Evolutionary conservation across 192 early-diverging fungal genomes (phyloP).

Genomic region (Kappamyces sp.): DNA sequence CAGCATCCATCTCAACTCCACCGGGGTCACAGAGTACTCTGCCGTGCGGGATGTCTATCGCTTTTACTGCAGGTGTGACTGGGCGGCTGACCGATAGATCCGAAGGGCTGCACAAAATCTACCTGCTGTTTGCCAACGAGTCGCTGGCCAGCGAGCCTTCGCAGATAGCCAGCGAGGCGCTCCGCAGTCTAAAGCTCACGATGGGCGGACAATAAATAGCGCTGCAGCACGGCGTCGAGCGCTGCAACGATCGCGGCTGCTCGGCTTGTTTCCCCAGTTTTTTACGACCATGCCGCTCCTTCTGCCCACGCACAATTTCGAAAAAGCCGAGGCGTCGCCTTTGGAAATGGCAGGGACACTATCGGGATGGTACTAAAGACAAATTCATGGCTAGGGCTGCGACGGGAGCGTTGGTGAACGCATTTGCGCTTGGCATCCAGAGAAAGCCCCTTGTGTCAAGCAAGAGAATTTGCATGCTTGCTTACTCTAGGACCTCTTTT

Average conservation of each 20-base stretch:
- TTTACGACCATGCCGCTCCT: too few relatives aligned
- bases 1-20: slow-evolving; percentile 31
- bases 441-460: slow-evolving; percentile 14
- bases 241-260: too few relatives aligned
- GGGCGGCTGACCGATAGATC: slow-evolving; percentile 25
- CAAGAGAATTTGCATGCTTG: neutral
- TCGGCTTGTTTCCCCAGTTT: too few relatives aligned
- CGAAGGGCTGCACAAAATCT: slow-evolving; percentile 50
- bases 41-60: slow-evolving; percentile 41
- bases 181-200: neutral
- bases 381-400: too few relatives aligned
- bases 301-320: too few relatives aligned
- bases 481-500: slow-evolving; percentile 6
- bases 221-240: too few relatives aligned
- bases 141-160: neutral
- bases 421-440: slow-evolving; percentile 13
- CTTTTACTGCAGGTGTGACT: slow-evolving; percentile 38
- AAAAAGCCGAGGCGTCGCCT: too few relatives aligned
- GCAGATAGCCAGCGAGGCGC: slow-evolving; percentile 1
- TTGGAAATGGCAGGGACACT: too few relatives aligned
- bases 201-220: too few relatives aligned
- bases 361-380: too few relatives aligned
- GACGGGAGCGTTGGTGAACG: slow-evolving; percentile 7
- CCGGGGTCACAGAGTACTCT: slow-evolving; percentile 48
- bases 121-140: slow-evolving; percentile 27